Base-by-base conservation (phyloP, 345 rosid species). In the Populus simonii region DNA sequence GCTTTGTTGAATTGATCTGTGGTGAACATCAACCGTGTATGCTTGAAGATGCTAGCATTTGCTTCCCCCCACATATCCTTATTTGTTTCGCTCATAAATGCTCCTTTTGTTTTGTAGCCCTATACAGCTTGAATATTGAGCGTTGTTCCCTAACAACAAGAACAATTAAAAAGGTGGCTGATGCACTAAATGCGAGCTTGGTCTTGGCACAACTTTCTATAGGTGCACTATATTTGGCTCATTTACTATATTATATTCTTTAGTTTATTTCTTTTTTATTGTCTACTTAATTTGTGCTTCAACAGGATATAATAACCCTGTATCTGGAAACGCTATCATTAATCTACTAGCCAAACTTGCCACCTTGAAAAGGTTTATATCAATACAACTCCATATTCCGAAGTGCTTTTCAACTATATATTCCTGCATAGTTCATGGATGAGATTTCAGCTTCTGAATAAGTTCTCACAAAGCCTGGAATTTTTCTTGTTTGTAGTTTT, bases 141-240 rank as follows among this genome's bases (percentile, higher is more conserved):
- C 83, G 83, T 35, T 94, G 99, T 82, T 92, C 92, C 63, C 85
- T 93, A 81, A 89, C 99, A 78, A 92, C 98, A 35, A 87, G 99
- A 80, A 92, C 95, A 71, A 85, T 92, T 86, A 90, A 89, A 78
- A 94, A 90, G 83, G 80, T 93, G 80, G 84, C 91, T 80, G 91
- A 87, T 84, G 90, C 90, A 57, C 82, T 92, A 84, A 83, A 84
- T 73, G 72, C 87, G 63, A 87, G 81, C 71, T 96, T 92, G 23
- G 81, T 77, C 57, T 88, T 94, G 81, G 82, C 95, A 66, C 94
- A 92, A 79, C 95, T 96, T 75, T 89, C 71, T 62, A 89, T 92
- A 82, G 98, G 98, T 90, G 86, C 77, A 55, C 49, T 71, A 53
- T 16, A 43, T 74, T 76, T 77, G 71, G 22, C 71, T 51, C 51